These are phyloP conservation scores for Wickerhamomyces queroliae DNA, from an alignment of 805 yeast genomes.

Conservation along the genomic window DNA sequence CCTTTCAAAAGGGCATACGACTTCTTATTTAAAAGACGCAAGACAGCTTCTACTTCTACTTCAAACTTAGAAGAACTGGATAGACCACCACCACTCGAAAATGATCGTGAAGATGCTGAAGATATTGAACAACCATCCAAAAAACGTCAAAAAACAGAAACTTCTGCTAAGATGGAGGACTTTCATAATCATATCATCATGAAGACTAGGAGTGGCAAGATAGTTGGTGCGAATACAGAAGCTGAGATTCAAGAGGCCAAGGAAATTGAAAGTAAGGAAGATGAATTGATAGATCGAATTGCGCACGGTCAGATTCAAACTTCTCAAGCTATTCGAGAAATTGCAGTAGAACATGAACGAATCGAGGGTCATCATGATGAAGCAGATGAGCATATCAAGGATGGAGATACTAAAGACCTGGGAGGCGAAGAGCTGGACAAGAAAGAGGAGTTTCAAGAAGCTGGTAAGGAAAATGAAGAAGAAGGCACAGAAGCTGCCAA, in stretches of 20 bases:
- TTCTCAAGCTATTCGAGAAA: conserved; percentile 3
- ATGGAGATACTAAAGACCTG: conserved; percentile 1
- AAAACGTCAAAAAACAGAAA: neutral
- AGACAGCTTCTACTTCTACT: too few relatives aligned
- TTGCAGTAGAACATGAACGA: conserved; percentile 11
- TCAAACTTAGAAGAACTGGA: too few relatives aligned
- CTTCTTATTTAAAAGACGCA: neutral
- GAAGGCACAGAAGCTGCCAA: neutral
- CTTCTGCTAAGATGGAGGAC: neutral
- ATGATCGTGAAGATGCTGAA: neutral
- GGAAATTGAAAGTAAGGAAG: conserved; percentile 14
- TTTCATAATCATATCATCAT: conserved; percentile 18
- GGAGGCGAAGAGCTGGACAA: conserved; percentile 1
- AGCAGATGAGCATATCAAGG: conserved; percentile 1
- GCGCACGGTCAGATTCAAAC: conserved; percentile 14
- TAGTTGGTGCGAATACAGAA: conserved; percentile 23
- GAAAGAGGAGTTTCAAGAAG: neutral
- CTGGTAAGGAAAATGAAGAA: neutral
- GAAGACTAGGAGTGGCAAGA: conserved; percentile 25
- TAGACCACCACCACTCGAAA: too few relatives aligned
- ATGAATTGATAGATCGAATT: conserved; percentile 13
- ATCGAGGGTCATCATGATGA: conserved; percentile 6
- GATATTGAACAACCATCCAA: neutral
- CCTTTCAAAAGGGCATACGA: conserved; percentile 2
- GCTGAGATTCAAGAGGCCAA: conserved; percentile 18